A percentile compares a stretch with the other conserved stretches of the same genome.
phyloP scores from a whole-genome alignment of 495 filamentous ascomycete genomes.

The Geoglossum glabrum region DNA sequence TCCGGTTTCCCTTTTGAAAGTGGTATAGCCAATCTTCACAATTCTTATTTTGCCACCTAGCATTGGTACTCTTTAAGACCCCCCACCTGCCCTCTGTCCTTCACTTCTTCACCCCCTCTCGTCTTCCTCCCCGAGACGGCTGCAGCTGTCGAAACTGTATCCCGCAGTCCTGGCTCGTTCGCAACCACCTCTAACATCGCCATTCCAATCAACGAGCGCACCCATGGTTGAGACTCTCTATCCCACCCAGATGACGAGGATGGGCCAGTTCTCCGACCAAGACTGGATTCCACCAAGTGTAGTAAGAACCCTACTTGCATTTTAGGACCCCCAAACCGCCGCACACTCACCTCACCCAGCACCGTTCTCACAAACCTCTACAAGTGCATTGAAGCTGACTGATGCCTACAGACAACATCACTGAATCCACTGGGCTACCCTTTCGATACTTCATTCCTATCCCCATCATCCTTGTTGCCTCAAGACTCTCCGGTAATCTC shows the following conservation, averaged over 20 bases:
- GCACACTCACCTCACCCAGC: not conserved
- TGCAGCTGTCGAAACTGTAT: not conserved
- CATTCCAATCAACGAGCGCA: not conserved
- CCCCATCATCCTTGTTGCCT: not conserved
- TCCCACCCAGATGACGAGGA: not conserved
- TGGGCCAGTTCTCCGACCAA: not conserved
- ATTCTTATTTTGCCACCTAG: not conserved
- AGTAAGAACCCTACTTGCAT: not conserved
- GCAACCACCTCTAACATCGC: not conserved
- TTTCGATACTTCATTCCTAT: not conserved
- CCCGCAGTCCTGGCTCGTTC: constrained; percentile 1
- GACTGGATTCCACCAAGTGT: not conserved
- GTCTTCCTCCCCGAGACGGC: not conserved
- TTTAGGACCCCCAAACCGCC: not conserved
- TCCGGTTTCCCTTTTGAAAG: not conserved
- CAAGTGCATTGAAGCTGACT: not conserved
- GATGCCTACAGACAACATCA: not conserved
- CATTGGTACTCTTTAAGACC: not conserved
- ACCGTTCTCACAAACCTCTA: not conserved
- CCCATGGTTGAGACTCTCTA: constrained; percentile 1
- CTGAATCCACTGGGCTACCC: not conserved
- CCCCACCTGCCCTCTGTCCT: not conserved
- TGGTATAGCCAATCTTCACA: not conserved
- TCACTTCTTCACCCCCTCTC: not conserved
- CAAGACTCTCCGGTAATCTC: not conserved